phyloP scores from a whole-genome alignment of 2,329 filamentous ascomycete species.

The Beauveria caledonica region DNA sequence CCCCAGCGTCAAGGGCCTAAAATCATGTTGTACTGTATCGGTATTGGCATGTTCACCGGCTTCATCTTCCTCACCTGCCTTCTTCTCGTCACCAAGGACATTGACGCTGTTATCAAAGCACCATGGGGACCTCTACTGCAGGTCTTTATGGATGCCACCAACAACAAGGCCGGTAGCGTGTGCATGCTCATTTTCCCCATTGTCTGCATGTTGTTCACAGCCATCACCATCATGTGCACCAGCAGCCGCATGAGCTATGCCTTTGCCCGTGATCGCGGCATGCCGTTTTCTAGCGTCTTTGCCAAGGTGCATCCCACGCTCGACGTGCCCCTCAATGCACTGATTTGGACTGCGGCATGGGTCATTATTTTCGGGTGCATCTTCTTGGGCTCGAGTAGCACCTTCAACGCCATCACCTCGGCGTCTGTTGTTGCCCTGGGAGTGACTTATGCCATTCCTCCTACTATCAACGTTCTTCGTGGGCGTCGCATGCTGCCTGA shows the following conservation, averaged over 20 bases:
- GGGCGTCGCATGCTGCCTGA: constrained; percentile 5
- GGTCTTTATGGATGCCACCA: constrained; percentile 55
- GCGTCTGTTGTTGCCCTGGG: constrained; percentile 65
- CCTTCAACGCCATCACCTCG: constrained; percentile 64
- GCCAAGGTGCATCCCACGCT: constrained; percentile 52
- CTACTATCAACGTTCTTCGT: constrained; percentile 49
- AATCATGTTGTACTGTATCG: constrained; percentile 59
- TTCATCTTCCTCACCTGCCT: constrained; percentile 54
- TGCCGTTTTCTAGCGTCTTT: constrained; percentile 54
- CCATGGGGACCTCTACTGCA: constrained; percentile 50
- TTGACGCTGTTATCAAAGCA: constrained; percentile 46
- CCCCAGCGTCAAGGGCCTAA: constrained; percentile 50
- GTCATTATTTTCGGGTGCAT: constrained; percentile 63
- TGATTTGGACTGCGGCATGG: constrained; percentile 50
- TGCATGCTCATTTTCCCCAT: constrained; percentile 59
- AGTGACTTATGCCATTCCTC: constrained; percentile 66
- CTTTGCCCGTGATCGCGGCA: constrained; percentile 55
- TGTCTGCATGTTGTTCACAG: constrained; percentile 55
- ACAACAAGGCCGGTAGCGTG: constrained; percentile 50
- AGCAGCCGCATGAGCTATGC: constrained; percentile 59
- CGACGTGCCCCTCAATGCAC: constrained; percentile 58
- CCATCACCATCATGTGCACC: constrained; percentile 57
- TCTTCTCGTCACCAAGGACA: constrained; percentile 54
- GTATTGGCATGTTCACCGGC: constrained; percentile 55
- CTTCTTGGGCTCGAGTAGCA: constrained; percentile 55